Evolutionary conservation across 2,329 filamentous ascomycete species (phyloP).

Genomic region (Penicillium expansum): DNA sequence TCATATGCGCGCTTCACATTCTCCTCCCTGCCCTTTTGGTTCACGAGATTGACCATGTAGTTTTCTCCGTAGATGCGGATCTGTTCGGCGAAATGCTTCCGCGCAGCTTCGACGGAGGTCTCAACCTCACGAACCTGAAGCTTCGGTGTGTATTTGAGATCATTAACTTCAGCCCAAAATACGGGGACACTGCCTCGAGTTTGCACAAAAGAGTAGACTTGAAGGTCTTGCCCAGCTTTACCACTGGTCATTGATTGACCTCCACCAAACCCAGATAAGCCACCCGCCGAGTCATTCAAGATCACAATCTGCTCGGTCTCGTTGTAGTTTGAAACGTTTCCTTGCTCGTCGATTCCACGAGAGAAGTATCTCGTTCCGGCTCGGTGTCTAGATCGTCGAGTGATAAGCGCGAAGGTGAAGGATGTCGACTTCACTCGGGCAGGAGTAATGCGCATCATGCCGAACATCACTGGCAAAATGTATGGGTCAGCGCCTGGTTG

Average conservation of each 20-base stretch:
- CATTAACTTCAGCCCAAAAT: slow-evolving; percentile 96
- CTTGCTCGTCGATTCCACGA: slow-evolving; percentile 86
- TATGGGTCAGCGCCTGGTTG: slow-evolving; percentile 82
- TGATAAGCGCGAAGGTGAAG: slow-evolving; percentile 83
- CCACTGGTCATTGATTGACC: slow-evolving; percentile 73
- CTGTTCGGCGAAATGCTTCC: slow-evolving; percentile 89
- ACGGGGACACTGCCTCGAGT: slow-evolving; percentile 94
- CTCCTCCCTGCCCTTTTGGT: slow-evolving; percentile 88
- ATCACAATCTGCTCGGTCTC: slow-evolving; percentile 94
- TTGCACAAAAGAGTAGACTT: slow-evolving; percentile 92
- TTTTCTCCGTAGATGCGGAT: slow-evolving; percentile 93
- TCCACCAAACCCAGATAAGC: slow-evolving; percentile 76
- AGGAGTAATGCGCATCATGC: slow-evolving; percentile 87
- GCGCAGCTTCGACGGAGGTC: slow-evolving; percentile 72
- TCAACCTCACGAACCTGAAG: slow-evolving; percentile 85
- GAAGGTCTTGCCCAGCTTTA: slow-evolving; percentile 71
- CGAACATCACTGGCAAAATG: slow-evolving; percentile 93
- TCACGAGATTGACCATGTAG: slow-evolving; percentile 95
- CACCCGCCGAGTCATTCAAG: slow-evolving; percentile 75
- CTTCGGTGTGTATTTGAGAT: slow-evolving; percentile 84
- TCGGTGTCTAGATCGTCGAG: slow-evolving; percentile 80
- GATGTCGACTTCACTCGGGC: slow-evolving; percentile 82
- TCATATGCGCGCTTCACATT: slow-evolving; percentile 92
- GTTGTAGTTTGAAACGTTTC: slow-evolving; percentile 97
- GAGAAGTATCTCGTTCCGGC: slow-evolving; percentile 94